Evolutionary conservation across 345 rosid genomes (phyloP), one percentile per base, ranked within the genome.

Genomic region (Rhodamnia argentea): DNA sequence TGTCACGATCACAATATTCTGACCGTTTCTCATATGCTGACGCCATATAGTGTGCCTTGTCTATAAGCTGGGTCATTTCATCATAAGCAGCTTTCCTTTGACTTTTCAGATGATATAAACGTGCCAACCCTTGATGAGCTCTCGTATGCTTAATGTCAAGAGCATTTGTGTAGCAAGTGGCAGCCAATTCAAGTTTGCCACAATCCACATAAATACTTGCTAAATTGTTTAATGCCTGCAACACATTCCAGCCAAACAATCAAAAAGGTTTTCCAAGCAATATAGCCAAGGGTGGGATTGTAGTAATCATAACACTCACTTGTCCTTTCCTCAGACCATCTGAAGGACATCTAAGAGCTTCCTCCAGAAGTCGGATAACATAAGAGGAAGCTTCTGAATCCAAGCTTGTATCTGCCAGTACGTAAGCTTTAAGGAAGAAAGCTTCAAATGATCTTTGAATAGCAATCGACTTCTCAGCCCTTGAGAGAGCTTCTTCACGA

Each of bases 91-190:
- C 96, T 91, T 93, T 94, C 47, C 89, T 89, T 85, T 93, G 95
- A 86, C 91, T 92, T 89, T 89, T 94, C 84, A 96, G 87, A 86
- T 92, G 91, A 88, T 91, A 93, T 78, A 96, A 93, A 22, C 99
- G 98, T 3, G 99, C 99, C 86, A 97, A 87, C 27, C 99, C 99
- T 95, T 97, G 99, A 89, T 95, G 99, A 12, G 99, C 99, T 88
- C 99, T 94, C 26, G 99, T 93, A 85, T 97, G 99, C 91, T 93
- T 93, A 88, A 97, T 96, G 86, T 91, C 92, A 51, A 97, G 94
- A 75, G 99, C 99, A 75, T 90, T 96, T 86, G 78, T 93, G 84
- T 97, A 97, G 89, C 99, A 94, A 52, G 86, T 91, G 88, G 92
- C 95, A 74, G 99, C 99, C 86, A 84, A 87, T 83, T 97, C 99